Conservation (phyloP, 2,329 filamentous ascomycete species). For the Massarina eburnea region DNA sequence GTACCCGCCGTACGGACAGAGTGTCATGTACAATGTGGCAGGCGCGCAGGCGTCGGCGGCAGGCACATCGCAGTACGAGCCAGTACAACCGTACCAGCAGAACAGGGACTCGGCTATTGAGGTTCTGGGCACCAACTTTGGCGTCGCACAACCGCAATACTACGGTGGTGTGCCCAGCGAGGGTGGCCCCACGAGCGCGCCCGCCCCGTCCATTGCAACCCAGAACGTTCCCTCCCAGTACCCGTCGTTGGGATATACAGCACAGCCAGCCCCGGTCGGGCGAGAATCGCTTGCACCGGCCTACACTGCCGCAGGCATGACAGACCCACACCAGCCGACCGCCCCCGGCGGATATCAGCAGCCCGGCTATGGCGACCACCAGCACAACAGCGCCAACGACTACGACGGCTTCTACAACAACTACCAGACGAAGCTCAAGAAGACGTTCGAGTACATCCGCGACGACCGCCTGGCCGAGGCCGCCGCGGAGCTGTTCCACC, state of each 20-base stretch:
- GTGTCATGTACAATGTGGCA: constrained; percentile 77
- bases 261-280: constrained; percentile 61
- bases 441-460: constrained; percentile 71
- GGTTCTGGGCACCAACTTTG: constrained; percentile 69
- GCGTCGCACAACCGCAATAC: constrained; percentile 63
- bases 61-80: constrained; percentile 70
- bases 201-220: constrained; percentile 59
- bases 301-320: constrained; percentile 53
- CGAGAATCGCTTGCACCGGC: constrained; percentile 54
- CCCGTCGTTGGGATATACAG: constrained; percentile 59
- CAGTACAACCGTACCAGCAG: constrained; percentile 75
- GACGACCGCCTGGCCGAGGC: constrained; percentile 63
- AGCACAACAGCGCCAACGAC: constrained; percentile 47
- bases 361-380: constrained; percentile 34
- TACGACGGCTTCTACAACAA: constrained; percentile 69
- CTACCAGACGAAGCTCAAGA: constrained; percentile 59
- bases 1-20: constrained; percentile 59
- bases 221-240: constrained; percentile 68
- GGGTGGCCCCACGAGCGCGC: constrained; percentile 58
- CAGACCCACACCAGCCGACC: constrained; percentile 50
- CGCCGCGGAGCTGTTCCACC: constrained; percentile 58
- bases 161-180: constrained; percentile 69
- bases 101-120: constrained; percentile 68
- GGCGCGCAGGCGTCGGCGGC: constrained; percentile 37
- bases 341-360: constrained; percentile 44